Conservation (phyloP, 164 flowering plant genomes). For the Nymphaea colorata region DNA sequence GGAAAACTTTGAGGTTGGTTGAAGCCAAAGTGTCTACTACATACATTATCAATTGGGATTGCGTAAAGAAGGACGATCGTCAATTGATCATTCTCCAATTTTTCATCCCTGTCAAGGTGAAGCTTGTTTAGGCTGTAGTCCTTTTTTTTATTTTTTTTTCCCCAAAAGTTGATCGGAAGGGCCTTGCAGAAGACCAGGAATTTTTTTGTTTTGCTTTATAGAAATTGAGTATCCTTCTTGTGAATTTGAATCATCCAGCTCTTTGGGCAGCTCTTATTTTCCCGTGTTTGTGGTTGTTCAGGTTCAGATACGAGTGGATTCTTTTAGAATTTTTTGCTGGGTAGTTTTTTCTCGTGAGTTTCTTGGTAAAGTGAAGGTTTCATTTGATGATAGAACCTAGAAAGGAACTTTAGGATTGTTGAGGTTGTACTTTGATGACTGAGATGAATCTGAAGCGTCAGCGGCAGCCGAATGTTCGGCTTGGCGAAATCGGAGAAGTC, state of each 20-base stretch:
- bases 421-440: neutral
- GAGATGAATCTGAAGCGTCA: conserved; percentile 33
- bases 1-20: too few species aligned
- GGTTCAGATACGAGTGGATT: too few species aligned
- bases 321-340: neutral
- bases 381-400: neutral
- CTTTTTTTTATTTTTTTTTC: too few species aligned
- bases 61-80: too few species aligned
- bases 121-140: too few species aligned
- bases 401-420: neutral
- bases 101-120: too few species aligned
- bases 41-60: too few species aligned
- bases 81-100: too few species aligned
- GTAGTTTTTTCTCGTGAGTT: neutral
- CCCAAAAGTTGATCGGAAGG: neutral
- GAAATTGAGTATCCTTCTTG: neutral
- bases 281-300: neutral
- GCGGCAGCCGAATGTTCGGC: conserved; percentile 46
- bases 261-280: neutral
- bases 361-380: neutral
- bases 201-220: too few species aligned
- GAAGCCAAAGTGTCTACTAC: too few species aligned
- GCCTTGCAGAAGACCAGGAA: neutral
- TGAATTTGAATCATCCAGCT: neutral
- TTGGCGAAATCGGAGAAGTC: conserved; percentile 37